These are phyloP conservation scores for Elsinoe ampelina DNA, from an alignment of 2,329 filamentous ascomycete species.

Conservation along the genomic window DNA sequence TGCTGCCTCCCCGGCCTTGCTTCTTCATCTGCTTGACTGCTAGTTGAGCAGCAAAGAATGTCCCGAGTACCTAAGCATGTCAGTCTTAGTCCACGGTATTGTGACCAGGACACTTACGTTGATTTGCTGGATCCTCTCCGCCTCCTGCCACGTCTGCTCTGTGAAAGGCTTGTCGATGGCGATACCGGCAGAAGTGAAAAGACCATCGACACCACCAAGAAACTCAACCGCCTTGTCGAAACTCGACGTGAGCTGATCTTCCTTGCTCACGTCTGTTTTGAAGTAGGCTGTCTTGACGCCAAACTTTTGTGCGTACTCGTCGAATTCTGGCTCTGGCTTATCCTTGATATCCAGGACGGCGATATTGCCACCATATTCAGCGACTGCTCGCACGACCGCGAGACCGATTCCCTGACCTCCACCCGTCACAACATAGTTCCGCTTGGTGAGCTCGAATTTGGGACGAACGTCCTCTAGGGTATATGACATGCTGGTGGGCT, in stretches of 20 bases:
- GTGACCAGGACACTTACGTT: conserved; percentile 29
- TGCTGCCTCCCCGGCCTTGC: conserved; percentile 32
- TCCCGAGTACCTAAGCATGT: conserved; percentile 21
- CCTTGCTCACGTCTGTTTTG: conserved; percentile 32
- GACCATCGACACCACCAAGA: conserved; percentile 22
- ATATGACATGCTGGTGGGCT: conserved; percentile 1
- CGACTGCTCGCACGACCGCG: neutral
- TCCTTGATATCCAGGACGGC: conserved; percentile 48
- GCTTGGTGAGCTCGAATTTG: conserved; percentile 20
- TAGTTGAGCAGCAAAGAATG: conserved; percentile 40
- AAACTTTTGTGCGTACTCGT: conserved; percentile 41
- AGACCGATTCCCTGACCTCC: conserved; percentile 22
- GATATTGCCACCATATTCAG: conserved; percentile 34
- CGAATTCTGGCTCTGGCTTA: conserved; percentile 30
- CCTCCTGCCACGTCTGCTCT: conserved; percentile 24
- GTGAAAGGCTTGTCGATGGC: conserved; percentile 32
- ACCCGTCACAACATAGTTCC: conserved; percentile 22
- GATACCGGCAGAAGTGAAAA: conserved; percentile 25
- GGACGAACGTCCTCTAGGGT: neutral
- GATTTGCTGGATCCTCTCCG: conserved; percentile 13
- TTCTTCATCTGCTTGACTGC: conserved; percentile 41
- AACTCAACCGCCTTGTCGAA: conserved; percentile 21
- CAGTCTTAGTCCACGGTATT: neutral
- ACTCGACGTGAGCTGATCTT: neutral
- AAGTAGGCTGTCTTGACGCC: conserved; percentile 45